Base-by-base conservation (phyloP, 768 basidiomycete genomes). In the Leccinum rimulosum region DNA sequence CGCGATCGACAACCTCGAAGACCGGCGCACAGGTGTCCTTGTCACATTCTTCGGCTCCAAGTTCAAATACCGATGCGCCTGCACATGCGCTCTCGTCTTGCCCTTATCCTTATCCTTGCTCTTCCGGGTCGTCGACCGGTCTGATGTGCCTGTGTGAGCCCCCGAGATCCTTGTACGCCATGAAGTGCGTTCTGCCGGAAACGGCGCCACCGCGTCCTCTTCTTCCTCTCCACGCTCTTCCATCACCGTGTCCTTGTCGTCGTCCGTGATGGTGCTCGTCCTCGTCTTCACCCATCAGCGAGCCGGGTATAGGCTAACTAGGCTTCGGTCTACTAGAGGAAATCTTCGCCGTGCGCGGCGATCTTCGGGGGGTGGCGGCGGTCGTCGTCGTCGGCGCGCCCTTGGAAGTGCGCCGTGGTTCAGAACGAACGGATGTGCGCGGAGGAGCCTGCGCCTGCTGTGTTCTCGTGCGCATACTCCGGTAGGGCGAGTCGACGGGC, bases 261-360 rank as follows among this genome's bases (percentile, higher is more conserved):
- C 56, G 9, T 9, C 64, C 66, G 43, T 58, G 60, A 30, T 75
- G 69, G 30, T 70, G 68, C 33, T n/a, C 69, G 64, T 67, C 40
- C 9, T 43, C 60, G 49, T 72, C 76, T 4, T 80, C 78, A 31
- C 77, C 75, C 64, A 77, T 70, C 51, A 82, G 62, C 6, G 74
- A 70, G 35, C 81, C 81, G 3, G 81, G 81, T 52, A 82, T 74
- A 49, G 72, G 76, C 57, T 71, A 74, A 56, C 50, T 66, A 47
- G 50, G 50, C 54, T 54, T 58, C 27, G 49, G 53, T 19, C 58
- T 53, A 48, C 61, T 58, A 17, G 61, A 55, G 12, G 33, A 40
- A 14, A 61, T 52, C 50, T 59, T 58, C 51, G 47, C 30, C 27
- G 55, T 22, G 28, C 54, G 61, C 1, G 28, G 56, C 40, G 50